phyloP scores from a whole-genome alignment of 2,329 filamentous ascomycete species.

The Ambrosiella xylebori region DNA sequence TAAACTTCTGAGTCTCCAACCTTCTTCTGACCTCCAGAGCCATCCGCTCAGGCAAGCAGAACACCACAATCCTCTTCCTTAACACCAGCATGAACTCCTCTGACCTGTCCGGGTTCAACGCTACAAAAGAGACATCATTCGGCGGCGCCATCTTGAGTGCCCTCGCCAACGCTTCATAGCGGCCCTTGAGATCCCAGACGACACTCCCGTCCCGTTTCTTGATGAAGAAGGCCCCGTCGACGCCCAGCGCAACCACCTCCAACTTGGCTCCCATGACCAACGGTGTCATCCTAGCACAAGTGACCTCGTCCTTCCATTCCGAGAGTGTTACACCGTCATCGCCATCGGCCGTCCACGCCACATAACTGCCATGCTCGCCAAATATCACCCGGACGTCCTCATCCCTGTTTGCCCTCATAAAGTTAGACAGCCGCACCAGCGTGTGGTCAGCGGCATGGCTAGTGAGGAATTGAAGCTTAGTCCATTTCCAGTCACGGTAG shows the following conservation, averaged over 20 bases:
- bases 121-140: conserved; percentile 10
- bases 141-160: conserved; percentile 5
- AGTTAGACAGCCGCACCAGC: conserved; percentile 1
- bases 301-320: conserved; percentile 3
- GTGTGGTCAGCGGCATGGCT: conserved; percentile 1
- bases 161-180: conserved; percentile 8
- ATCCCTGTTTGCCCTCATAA: conserved; percentile 7
- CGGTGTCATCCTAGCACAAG: conserved; percentile 8
- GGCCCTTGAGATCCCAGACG: conserved; percentile 6
- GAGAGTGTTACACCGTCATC: conserved; percentile 8
- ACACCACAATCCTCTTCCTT: conserved; percentile 6
- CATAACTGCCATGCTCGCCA: conserved; percentile 7
- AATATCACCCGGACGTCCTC: conserved; percentile 11
- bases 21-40: conserved; percentile 4
- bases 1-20: conserved; percentile 5
- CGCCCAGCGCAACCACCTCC: conserved; percentile 8
- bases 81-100: conserved; percentile 10
- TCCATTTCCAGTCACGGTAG: conserved; percentile 11
- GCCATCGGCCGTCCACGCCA: conserved; percentile 3
- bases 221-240: conserved; percentile 9
- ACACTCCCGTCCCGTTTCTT: conserved; percentile 7
- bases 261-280: conserved; percentile 6
- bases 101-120: conserved; percentile 9
- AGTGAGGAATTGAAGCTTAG: conserved; percentile 2
- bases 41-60: conserved; percentile 10